These are phyloP conservation scores for Coemansia linderi DNA, from an alignment of 371 early-diverging fungal species.

Conservation along the genomic window DNA sequence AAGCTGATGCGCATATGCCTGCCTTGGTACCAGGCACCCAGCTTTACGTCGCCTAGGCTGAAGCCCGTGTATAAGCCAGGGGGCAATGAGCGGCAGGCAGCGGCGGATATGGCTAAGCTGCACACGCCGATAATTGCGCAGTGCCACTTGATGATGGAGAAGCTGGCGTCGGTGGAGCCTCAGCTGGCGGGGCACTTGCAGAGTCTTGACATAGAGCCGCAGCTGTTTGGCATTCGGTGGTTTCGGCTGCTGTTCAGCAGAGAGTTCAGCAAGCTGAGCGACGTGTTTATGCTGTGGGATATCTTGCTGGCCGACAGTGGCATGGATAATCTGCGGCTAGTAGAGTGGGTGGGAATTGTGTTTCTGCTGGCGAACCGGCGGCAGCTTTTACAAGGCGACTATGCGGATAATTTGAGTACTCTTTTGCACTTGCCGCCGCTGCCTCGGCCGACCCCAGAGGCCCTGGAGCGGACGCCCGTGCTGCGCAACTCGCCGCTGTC, in stretches of 20 bases:
- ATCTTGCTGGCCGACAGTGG: constrained; percentile 81
- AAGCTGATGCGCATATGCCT: constrained; percentile 80
- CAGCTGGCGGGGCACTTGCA: constrained; percentile 71
- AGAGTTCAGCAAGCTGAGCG: constrained; percentile 76
- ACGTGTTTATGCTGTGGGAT: constrained; percentile 80
- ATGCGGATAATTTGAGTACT: constrained; percentile 70
- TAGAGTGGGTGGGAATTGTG: constrained; percentile 79
- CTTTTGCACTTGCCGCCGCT: constrained; percentile 77
- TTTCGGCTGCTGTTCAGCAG: constrained; percentile 88
- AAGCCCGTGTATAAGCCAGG: background rate
- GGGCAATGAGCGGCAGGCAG: constrained; percentile 8
- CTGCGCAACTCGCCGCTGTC: constrained; percentile 30
- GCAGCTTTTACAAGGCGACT: constrained; percentile 73
- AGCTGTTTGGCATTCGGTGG: constrained; percentile 93
- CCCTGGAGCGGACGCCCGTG: constrained; percentile 32
- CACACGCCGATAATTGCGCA: constrained; percentile 73
- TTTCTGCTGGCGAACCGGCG: constrained; percentile 75
- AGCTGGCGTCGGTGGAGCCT: constrained; percentile 69
- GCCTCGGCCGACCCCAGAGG: constrained; percentile 47
- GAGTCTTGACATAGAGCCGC: constrained; percentile 82
- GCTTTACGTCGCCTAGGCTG: constrained; percentile 16
- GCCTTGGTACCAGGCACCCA: constrained; percentile 71
- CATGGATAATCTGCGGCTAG: constrained; percentile 63
- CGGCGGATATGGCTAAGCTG: constrained; percentile 23
- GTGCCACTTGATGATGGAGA: constrained; percentile 73